Evolutionary conservation across 2,329 filamentous ascomycete genomes (phyloP), one percentile per base, ranked within the genome.

Genomic region (Cordyceps farinosa): DNA sequence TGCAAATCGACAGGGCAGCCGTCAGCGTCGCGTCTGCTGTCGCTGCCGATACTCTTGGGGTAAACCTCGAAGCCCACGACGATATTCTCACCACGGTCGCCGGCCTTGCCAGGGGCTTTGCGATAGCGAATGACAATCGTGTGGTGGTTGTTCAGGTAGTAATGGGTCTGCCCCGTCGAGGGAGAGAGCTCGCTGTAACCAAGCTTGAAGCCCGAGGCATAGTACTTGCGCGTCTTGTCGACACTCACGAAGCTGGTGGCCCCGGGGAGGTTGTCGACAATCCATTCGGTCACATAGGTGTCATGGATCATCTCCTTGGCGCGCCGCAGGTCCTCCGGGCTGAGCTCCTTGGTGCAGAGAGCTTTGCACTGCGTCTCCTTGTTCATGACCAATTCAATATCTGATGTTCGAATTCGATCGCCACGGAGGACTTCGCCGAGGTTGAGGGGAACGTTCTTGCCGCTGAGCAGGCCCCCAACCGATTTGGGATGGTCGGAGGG

Each of bases 1-100:
- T 87, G 83, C 32, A 92, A 77, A 66, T 91, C 83, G 27, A 79
- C 78, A 1, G 91, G 90, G 69, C 92, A 90, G 17, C 90, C 90
- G 17, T 80, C 77, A 47, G 83, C 81, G 63, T 86, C 80, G 55
- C 90, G 84, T 67, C 85, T 82, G 65, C 79, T 82, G 13, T 76
- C 78, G 8, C 82, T 79, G 30, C 86, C 86, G 69, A 96, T 85
- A 72, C 91, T 96, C 80, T 94, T 96, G 29, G 91, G 87, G 70
- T 95, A 96, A 32, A 96, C 88, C 77, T 97, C 92, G 71, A 97
- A 96, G 0, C 90, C 92, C 27, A 96, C 90, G 67, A 97, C 85
- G 45, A 95, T 87, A 76, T 91, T 92, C 66, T 87, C 89, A 56
- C 90, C 90, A 51, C 84, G 82, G 22, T 87, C 82, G 36, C 90